Evolutionary conservation across 352 stramenopile genomes (phyloP).

Genomic region (Globisporangium lucens): DNA sequence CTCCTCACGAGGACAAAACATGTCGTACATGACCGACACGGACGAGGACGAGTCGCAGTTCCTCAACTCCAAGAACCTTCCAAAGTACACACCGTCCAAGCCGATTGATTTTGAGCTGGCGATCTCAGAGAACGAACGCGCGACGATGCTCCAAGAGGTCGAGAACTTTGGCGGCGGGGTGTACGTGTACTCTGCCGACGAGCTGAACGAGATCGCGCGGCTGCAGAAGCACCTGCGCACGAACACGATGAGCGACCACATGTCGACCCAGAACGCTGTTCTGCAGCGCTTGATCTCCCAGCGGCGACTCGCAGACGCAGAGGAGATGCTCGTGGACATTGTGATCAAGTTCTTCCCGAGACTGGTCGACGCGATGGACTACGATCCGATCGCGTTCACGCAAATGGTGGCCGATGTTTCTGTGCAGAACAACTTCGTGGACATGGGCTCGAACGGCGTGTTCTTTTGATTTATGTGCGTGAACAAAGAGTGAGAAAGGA

Average conservation of each 20-base stretch:
- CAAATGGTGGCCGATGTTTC: slow-evolving; percentile 51
- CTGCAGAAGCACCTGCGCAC: slow-evolving; percentile 55
- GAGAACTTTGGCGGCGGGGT: slow-evolving; percentile 53
- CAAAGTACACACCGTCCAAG: slow-evolving; percentile 35
- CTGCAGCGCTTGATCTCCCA: slow-evolving; percentile 38
- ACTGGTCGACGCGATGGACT: slow-evolving; percentile 78
- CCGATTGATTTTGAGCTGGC: slow-evolving; percentile 34
- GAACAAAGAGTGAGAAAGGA: background rate
- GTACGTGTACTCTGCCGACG: slow-evolving; percentile 81
- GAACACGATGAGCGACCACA: slow-evolving; percentile 8
- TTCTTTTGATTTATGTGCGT: slow-evolving; percentile 12
- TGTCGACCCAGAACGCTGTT: slow-evolving; percentile 16
- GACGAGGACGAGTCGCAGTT: slow-evolving; percentile 12
- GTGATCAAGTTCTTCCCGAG: slow-evolving; percentile 61
- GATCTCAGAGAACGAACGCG: slow-evolving; percentile 57
- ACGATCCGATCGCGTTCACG: slow-evolving; percentile 70
- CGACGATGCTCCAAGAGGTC: slow-evolving; percentile 59
- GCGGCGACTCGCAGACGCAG: slow-evolving; percentile 35
- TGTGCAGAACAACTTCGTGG: background rate
- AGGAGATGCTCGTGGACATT: slow-evolving; percentile 62
- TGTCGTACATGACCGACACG: slow-evolving; percentile 7
- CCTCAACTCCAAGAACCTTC: slow-evolving; percentile 12
- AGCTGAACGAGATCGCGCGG: slow-evolving; percentile 52
- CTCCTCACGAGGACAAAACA: slow-evolving; percentile 6
- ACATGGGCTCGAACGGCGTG: slow-evolving; percentile 1